A percentile compares a stretch with the other conserved stretches of the same genome.
Conservation (phyloP, 164 flowering plant species). For the Umbellularia californica region DNA sequence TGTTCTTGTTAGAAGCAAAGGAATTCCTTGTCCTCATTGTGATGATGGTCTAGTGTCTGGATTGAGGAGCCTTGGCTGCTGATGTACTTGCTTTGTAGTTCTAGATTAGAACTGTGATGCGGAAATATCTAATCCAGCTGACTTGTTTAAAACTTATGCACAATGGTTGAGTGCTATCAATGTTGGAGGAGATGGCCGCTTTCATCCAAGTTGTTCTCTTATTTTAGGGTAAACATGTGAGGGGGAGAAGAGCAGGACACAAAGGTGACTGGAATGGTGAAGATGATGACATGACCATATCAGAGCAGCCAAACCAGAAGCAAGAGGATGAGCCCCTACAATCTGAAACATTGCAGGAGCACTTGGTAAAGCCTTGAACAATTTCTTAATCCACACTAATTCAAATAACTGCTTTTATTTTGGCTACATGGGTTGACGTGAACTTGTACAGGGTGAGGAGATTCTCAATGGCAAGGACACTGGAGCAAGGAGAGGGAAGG, state of each 20-base stretch:
- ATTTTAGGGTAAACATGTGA: conserved; percentile 45
- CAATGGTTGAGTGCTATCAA: background rate
- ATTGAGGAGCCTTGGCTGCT: no score
- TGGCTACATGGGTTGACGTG: background rate
- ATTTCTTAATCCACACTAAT: background rate
- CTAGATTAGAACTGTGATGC: no score
- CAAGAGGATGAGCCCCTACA: conserved; percentile 41
- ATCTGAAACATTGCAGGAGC: conserved; percentile 40
- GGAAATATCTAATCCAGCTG: no score
- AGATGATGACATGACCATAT: conserved; percentile 51
- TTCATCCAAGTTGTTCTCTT: background rate
- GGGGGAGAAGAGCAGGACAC: conserved; percentile 44
- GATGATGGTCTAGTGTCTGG: no score
- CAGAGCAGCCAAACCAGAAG: conserved; percentile 59
- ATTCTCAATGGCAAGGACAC: conserved; percentile 44
- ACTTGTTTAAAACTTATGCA: no score
- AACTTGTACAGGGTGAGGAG: conserved; percentile 53
- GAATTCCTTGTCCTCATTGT: no score
- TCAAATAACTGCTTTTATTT: background rate
- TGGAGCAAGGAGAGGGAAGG: conserved; percentile 53
- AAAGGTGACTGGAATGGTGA: conserved; percentile 54
- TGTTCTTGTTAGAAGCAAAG: no score
- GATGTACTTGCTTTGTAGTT: no score
- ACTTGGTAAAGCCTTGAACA: conserved; percentile 31
- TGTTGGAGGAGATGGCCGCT: background rate